Base-by-base conservation (phyloP, 2,329 filamentous ascomycete genomes). In the Hypoxylon sp. region DNA sequence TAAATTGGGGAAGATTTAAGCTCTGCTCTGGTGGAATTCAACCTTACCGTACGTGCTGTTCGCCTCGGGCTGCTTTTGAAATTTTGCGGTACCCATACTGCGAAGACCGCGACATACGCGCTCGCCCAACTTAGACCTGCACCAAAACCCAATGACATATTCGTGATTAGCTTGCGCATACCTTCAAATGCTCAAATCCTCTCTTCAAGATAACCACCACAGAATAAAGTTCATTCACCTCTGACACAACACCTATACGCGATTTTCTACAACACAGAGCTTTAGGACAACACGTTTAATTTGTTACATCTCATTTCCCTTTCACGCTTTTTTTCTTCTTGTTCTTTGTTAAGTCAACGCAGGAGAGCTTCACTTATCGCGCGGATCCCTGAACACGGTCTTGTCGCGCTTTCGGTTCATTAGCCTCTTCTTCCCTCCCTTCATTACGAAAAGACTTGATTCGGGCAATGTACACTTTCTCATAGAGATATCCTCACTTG, bases 71-170 rank as follows among this genome's bases (percentile, higher is more conserved):
- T 35, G 19, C n/a, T 42, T 55, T 46, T 55, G 46, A 65, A 70
- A 56, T 53, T 61, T 70, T 67, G 26, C 44, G 31, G 53, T 57
- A 44, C 39, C 44, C 42, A 46, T 31, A 37, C 37, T 61, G 53
- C 55, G n/a, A 60, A 29, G 61, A 71, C 62, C 70, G 70, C 70
- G 70, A 70, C 65, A 58, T 33, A 66, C 66, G 70, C 64, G 70
- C 65, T 17, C 70, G 70, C 70, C 70, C 63, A 67, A 72, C 65
- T 63, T 65, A 65, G n/a, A 52, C 39, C 26, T 51, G 24, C 52
- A 62, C 53, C 57, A 61, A 68, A 68, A 68, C 67, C 70, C 65
- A 70, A 72, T 67, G 63, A 66, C 67, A 70, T 70, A 59, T 68
- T 66, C 50, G 17, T 61, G 33, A 68, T 64, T 48, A 51, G 3